Conservation (phyloP, 2,329 filamentous ascomycete species). For the Coccinonectria pachysandricola region DNA sequence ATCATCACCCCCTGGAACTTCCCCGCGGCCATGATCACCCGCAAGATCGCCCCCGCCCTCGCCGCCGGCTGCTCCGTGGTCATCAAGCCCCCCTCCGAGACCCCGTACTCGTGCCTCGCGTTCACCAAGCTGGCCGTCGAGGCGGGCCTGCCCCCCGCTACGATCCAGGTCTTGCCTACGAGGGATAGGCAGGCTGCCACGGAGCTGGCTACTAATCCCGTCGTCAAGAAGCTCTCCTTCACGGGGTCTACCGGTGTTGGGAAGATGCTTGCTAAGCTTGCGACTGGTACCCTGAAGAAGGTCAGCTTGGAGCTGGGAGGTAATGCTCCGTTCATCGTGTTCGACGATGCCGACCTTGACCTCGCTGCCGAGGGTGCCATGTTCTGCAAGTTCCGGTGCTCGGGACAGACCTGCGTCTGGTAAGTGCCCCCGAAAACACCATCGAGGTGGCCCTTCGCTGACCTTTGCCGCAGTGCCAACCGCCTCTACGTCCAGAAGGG, state of each 20-base stretch:
- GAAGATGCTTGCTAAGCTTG: neutral
- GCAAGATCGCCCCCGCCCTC: neutral
- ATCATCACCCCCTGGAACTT: constrained; percentile 31
- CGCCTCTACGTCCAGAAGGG: constrained; percentile 25
- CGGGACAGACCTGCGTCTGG: constrained; percentile 57
- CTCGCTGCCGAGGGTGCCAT: constrained; percentile 47
- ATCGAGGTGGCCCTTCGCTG: too few relatives aligned
- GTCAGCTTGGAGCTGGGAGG: neutral
- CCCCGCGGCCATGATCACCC: constrained; percentile 1
- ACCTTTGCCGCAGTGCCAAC: constrained; percentile 25
- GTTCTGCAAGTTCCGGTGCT: constrained; percentile 26
- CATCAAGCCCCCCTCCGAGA: neutral
- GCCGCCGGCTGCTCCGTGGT: neutral
- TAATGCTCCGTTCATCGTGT: neutral
- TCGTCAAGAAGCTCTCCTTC: neutral
- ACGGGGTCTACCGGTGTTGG: neutral
- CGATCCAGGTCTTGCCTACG: neutral
- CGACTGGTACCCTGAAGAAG: neutral
- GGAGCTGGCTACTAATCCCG: neutral
- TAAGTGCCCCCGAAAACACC: too few relatives aligned
- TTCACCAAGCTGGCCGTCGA: neutral
- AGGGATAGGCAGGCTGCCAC: neutral
- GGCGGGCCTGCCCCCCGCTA: neutral
- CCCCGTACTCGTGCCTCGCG: neutral
- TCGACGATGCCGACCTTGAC: constrained; percentile 35